Base-by-base conservation (phyloP, 306 rosid genomes). In the Lathyrus oleraceus region DNA sequence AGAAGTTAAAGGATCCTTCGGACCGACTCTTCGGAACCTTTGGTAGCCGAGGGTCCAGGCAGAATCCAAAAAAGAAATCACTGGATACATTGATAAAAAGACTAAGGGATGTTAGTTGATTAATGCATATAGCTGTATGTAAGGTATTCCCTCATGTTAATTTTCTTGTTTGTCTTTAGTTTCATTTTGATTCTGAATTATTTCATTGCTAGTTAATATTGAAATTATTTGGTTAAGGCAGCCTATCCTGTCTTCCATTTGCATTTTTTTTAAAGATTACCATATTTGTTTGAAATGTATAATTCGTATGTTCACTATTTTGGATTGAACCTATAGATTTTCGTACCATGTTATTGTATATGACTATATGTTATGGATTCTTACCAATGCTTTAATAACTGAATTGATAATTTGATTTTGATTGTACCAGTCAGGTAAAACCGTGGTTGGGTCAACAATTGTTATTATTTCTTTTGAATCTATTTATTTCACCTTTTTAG, bases 21-120 rank as follows among this genome's bases (percentile, higher is more conserved):
- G 99, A 94, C 30, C 82, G 99, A 75, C 85, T 89, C 45, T 95
- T 95, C 57, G 97, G 97, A 68, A 95, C 92, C 70, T 95, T 95
- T 47, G 92, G 99, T 30, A 86, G 87, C 78, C 86, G 99, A 53
- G 96, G 87, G 48, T 68, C 85, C 57, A 88, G 90, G 83, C 99
- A 89, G 85, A 95, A 91, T 74, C 97, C 99, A 0, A 91, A 91
- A 81, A 91, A 82, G 95, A 95, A 95, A 81, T 95, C 99, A 21
- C 67, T 88, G 83, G 96, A 84, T 75, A 52, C 67, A 20, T 79
- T 95, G 87, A 91, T 95, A 74, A 95, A 86, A 82, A 87, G 97
- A 82, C 95, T 95, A 45, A 95, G 60, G 87, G 99, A 95, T 27
- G 92, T 74, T 81, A 91, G 91, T 82, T 95, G 82, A 87, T 82